These are phyloP conservation scores for Amylocarpus encephaloides DNA, from an alignment of 2,329 filamentous ascomycete species.

Conservation along the genomic window DNA sequence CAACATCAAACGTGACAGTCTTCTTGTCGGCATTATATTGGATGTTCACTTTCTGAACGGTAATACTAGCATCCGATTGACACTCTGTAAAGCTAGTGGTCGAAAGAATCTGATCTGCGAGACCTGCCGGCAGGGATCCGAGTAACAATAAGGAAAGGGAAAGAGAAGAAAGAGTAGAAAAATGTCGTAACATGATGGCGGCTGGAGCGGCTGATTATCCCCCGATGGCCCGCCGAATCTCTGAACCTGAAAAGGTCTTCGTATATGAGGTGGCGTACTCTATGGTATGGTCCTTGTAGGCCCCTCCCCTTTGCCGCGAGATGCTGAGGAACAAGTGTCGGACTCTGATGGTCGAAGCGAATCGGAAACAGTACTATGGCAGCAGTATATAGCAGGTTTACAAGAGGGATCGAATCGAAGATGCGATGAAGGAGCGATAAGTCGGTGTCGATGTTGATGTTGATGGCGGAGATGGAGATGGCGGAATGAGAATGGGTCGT, in stretches of 20 bases:
- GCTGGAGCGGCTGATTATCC: slow-evolving; percentile 12
- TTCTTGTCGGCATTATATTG: slow-evolving; percentile 70
- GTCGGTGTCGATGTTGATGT: not conserved
- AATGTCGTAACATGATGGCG: slow-evolving; percentile 26
- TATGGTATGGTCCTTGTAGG: not conserved
- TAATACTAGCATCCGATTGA: slow-evolving; percentile 51
- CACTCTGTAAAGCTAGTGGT: slow-evolving; percentile 79
- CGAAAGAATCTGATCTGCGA: slow-evolving; percentile 66
- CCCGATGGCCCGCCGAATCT: slow-evolving; percentile 7
- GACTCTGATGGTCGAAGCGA: not conserved
- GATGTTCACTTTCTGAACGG: slow-evolving; percentile 68
- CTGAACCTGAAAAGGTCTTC: slow-evolving; percentile 1
- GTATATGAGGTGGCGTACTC: slow-evolving; percentile 6
- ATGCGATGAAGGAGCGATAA: not conserved
- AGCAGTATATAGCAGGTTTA: not conserved
- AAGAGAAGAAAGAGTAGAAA: slow-evolving; percentile 23
- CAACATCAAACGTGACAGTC: slow-evolving; percentile 72
- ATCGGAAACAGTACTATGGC: not conserved
- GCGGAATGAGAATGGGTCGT: not conserved
- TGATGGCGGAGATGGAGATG: not conserved
- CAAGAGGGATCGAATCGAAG: not conserved
- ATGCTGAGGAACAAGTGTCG: not conserved
- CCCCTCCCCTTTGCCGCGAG: not conserved
- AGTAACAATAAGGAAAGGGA: slow-evolving; percentile 29
- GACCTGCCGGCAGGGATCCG: slow-evolving; percentile 35